phyloP scores from a whole-genome alignment of 2,329 filamentous ascomycete species.

The Colletotrichum godetiae region DNA sequence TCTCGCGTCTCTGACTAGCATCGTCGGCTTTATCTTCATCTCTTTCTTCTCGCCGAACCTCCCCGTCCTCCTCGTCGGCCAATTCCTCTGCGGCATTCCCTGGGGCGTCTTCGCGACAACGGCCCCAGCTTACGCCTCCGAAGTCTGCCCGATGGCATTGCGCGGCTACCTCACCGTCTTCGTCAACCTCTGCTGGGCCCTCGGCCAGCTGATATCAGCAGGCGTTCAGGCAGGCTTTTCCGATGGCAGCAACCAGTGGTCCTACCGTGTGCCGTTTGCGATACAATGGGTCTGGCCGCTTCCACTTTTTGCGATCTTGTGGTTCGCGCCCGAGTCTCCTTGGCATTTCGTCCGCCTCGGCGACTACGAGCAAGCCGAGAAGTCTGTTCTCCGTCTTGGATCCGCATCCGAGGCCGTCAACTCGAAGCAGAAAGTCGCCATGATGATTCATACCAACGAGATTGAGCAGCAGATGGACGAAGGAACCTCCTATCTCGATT shows the following conservation, averaged over 20 bases:
- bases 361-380: conserved; percentile 1
- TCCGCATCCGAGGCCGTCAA: not conserved
- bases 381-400: conserved; percentile 8
- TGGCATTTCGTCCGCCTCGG: conserved; percentile 21
- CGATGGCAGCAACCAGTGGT: conserved; percentile 38
- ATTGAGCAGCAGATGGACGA: conserved; percentile 42
- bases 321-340: conserved; percentile 24
- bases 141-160: conserved; percentile 51
- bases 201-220: conserved; percentile 57
- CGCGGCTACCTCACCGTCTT: conserved; percentile 57
- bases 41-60: conserved; percentile 56
- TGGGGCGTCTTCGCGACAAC: conserved; percentile 59
- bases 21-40: conserved; percentile 57
- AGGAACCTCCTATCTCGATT: conserved; percentile 54
- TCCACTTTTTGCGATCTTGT: conserved; percentile 19
- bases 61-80: conserved; percentile 51
- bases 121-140: conserved; percentile 59
- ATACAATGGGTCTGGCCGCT: conserved; percentile 41
- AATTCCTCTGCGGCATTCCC: conserved; percentile 58
- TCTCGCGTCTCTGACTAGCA: conserved; percentile 50
- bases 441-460: conserved; percentile 37
- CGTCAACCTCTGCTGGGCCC: conserved; percentile 59
- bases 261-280: conserved; percentile 41
- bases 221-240: conserved; percentile 47
- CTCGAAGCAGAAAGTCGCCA: conserved; percentile 31